phyloP scores from a whole-genome alignment of 805 yeast genomes.

The Komagataella pseudopastoris region DNA sequence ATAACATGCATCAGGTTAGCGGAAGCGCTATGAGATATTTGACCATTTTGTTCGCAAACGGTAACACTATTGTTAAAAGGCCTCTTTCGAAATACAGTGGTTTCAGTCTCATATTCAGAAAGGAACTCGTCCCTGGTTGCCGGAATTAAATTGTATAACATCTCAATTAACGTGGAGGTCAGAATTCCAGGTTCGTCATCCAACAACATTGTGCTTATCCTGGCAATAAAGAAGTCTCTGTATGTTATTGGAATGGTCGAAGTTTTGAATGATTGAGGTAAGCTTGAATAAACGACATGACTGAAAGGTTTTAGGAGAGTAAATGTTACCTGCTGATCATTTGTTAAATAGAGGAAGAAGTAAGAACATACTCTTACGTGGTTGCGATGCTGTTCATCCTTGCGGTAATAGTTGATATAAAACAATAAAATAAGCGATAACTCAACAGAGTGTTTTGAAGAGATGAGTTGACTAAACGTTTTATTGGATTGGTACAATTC shows the following conservation, averaged over 20 bases:
- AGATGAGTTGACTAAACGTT: constrained; percentile 30
- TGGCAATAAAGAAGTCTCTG: constrained; percentile 50
- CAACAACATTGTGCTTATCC: constrained; percentile 29
- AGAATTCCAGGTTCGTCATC: constrained; percentile 20
- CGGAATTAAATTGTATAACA: constrained; percentile 48
- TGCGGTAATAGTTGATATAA: constrained; percentile 38
- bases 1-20: constrained; percentile 29
- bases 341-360: constrained; percentile 34
- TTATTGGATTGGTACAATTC: constrained; percentile 66
- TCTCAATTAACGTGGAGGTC: constrained; percentile 40
- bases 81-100: background rate
- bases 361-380: constrained; percentile 37
- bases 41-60: background rate
- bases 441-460: constrained; percentile 36
- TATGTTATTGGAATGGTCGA: constrained; percentile 31
- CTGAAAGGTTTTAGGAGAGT: constrained; percentile 32
- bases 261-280: constrained; percentile 39
- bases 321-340: constrained; percentile 19
- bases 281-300: constrained; percentile 23
- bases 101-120: background rate
- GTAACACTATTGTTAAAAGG: background rate
- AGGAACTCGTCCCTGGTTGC: background rate
- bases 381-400: constrained; percentile 21
- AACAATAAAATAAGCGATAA: constrained; percentile 40
- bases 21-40: constrained; percentile 36